Conservation (phyloP, 257 asterid species). For the Thymus quinquecostatus region DNA sequence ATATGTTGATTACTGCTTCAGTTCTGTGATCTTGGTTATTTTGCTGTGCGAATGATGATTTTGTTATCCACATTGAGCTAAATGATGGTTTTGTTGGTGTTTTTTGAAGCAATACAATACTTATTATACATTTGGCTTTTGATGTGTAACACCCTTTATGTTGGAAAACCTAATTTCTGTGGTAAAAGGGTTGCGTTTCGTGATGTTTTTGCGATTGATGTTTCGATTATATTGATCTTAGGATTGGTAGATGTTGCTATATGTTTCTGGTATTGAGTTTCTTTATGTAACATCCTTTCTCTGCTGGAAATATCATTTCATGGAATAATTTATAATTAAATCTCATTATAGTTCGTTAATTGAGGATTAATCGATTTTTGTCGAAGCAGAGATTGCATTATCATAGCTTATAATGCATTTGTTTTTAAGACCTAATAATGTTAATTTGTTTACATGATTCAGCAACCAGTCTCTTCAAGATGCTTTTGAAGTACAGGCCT, state of each 20-base stretch:
- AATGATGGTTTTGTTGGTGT: not conserved
- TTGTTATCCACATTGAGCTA: not conserved
- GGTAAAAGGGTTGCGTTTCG: too few relatives aligned
- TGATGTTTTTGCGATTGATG: too few relatives aligned
- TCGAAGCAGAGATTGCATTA: too few relatives aligned
- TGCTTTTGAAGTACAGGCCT: slow-evolving; percentile 62
- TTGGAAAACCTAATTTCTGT: not conserved
- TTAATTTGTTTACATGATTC: not conserved
- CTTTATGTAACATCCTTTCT: too few relatives aligned
- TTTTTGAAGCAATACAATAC: too few relatives aligned
- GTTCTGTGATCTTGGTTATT: not conserved
- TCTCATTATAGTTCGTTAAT: too few relatives aligned
- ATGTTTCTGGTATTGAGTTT: too few relatives aligned
- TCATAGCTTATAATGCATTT: not conserved
- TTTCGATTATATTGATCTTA: too few relatives aligned
- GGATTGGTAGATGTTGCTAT: too few relatives aligned
- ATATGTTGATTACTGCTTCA: not conserved
- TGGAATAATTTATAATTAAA: too few relatives aligned
- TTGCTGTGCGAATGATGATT: not conserved
- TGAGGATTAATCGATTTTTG: too few relatives aligned
- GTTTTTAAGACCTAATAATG: not conserved
- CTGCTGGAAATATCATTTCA: too few relatives aligned
- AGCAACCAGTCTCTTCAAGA: slow-evolving; percentile 61
- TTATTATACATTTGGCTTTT: not conserved
- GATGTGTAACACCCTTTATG: not conserved